phyloP scores from a whole-genome alignment of 2,329 filamentous ascomycete genomes.

The Chrysoporthe puriensis region DNA sequence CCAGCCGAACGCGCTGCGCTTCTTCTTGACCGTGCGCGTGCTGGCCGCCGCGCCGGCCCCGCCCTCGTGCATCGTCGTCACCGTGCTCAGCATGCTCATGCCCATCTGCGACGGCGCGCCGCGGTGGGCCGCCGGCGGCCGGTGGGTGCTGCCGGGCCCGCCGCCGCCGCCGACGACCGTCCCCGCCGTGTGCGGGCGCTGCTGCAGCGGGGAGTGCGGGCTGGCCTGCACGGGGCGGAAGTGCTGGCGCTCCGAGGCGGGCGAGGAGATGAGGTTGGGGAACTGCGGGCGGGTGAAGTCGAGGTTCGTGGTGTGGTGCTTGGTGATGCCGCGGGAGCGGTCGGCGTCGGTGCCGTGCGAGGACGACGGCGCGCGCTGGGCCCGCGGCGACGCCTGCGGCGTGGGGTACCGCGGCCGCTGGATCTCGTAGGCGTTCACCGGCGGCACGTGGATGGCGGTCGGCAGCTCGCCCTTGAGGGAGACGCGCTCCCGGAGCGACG shows the following conservation, averaged over 20 bases:
- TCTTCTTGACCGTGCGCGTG: constrained; percentile 61
- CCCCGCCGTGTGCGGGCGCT: constrained; percentile 59
- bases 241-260: constrained; percentile 58
- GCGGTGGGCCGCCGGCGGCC: constrained; percentile 40
- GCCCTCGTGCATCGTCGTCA: constrained; percentile 47
- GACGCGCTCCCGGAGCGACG: constrained; percentile 57
- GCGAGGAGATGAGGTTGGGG: constrained; percentile 48
- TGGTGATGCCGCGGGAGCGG: constrained; percentile 40
- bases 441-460: constrained; percentile 58
- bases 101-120: constrained; percentile 57
- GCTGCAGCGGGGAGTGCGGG: constrained; percentile 66
- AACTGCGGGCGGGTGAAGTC: constrained; percentile 45
- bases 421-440: constrained; percentile 42
- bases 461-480: constrained; percentile 58
- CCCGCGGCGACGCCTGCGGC: constrained; percentile 20
- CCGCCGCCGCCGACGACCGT: constrained; percentile 31
- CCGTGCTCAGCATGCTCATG: constrained; percentile 62
- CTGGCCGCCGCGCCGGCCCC: constrained; percentile 33
- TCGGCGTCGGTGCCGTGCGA: constrained; percentile 55
- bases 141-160: constrained; percentile 30
- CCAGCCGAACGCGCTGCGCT: constrained; percentile 70
- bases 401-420: constrained; percentile 36
- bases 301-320: constrained; percentile 24
- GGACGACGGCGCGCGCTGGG: constrained; percentile 48
- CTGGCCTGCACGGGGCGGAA: constrained; percentile 66